Conservation (phyloP, 768 basidiomycete genomes). For the Phaeolepiota aurea region DNA sequence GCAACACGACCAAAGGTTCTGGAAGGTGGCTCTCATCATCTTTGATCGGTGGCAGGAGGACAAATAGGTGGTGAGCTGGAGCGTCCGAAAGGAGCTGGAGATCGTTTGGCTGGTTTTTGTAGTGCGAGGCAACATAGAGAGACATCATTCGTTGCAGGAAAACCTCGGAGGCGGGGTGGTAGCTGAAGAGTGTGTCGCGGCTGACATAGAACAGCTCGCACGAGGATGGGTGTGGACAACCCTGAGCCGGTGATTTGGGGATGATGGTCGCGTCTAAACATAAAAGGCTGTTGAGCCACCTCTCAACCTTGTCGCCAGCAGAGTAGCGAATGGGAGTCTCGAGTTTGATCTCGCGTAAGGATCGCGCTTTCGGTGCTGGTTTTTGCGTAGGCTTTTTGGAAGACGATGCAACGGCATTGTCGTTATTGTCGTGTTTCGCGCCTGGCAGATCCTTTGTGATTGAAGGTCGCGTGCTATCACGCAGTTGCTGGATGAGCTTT, state of each 20-base stretch:
- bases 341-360: constrained; percentile 88
- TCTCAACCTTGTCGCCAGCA: constrained; percentile 81
- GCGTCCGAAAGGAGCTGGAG: constrained; percentile 96
- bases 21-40: constrained; percentile 88
- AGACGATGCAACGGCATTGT: constrained; percentile 25
- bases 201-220: constrained; percentile 96
- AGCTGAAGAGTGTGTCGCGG: constrained; percentile 94
- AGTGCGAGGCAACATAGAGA: constrained; percentile 94
- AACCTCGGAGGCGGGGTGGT: constrained; percentile 93
- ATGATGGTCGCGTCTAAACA: constrained; percentile 81
- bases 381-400: constrained; percentile 49
- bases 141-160: constrained; percentile 99
- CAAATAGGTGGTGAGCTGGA: constrained; percentile 94
- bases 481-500: constrained; percentile 94
- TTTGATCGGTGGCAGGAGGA: constrained; percentile 86
- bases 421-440: constrained; percentile 30
- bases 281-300: constrained; percentile 85
- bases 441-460: constrained; percentile 51
- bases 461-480: constrained; percentile 81
- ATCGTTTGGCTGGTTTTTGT: constrained; percentile 99
- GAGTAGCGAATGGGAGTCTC: constrained; percentile 93
- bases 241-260: constrained; percentile 37
- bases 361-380: constrained; percentile 59
- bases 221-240: constrained; percentile 89
- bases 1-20: constrained; percentile 91